Base-by-base conservation (phyloP, 345 rosid species). In the Passiflora organensis region DNA sequence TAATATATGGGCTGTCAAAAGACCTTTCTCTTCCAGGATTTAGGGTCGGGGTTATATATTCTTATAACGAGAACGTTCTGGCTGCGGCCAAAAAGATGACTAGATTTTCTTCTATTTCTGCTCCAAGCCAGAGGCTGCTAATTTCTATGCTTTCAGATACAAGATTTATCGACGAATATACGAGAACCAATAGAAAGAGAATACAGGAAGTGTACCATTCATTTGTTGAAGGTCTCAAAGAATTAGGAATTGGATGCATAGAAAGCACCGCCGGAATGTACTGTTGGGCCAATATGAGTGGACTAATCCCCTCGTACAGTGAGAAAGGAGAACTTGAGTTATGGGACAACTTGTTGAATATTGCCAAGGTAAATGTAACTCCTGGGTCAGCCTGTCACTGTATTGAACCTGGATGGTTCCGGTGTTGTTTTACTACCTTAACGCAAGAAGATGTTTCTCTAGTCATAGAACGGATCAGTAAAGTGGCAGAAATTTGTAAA, bases 341-440 rank as follows among this genome's bases (percentile, higher is more conserved):
- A 32, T 88, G 84, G 77, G 82, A 85, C 62, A 79, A 80, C 67
- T 82, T 93, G 12, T 56, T 88, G 68, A 84, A 72, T 60, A 66
- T 78, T 64, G 86, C 83, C 52, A 88, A 88, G 77, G 78, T 88
- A 71, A 93, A 86, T 50, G 78, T 73, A 47, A 93, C 96, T 64
- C 95, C 99, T 12, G 94, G 96, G 6, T 78, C 89, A 28, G 91
- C 94, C 5, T 88, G 99, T 68, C 94, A 86, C 69, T 84, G 94
- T 76, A 86, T 82, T 61, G 91, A 93, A 70, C 91, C 89, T 0
- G 99, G 99, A 57, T 93, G 99, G 96, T 93, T 93, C 58, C 69
- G 96, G 22, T 91, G 93, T 61, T 84, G 95, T 78, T 91, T 86
- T 72, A 72, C 96, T 1, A 63, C 83, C 47, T 70, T 88, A 63